A percentile compares a stretch with the other conserved stretches of the same genome.
phyloP scores from a whole-genome alignment of 2,329 filamentous ascomycete genomes.

The Neofusicoccum kwambonambiense region DNA sequence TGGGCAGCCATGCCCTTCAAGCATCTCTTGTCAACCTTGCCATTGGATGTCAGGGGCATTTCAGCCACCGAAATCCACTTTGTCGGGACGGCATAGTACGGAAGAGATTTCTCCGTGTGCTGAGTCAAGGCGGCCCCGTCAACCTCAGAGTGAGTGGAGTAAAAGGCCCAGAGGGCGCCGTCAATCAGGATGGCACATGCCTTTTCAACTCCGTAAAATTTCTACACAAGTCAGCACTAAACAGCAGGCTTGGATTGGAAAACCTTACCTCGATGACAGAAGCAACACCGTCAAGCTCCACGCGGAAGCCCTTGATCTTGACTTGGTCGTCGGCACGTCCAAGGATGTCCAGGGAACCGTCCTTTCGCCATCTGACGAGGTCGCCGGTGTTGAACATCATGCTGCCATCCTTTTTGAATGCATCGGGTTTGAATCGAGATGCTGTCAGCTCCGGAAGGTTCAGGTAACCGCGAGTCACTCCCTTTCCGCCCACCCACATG shows the following conservation, averaged over 20 bases:
- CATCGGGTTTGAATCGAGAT: constrained; percentile 51
- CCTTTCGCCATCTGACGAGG: constrained; percentile 53
- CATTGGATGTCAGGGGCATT: constrained; percentile 55
- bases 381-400: constrained; percentile 63
- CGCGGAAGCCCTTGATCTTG: constrained; percentile 62
- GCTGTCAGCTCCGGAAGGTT: constrained; percentile 53
- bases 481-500: constrained; percentile 59
- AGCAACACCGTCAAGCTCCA: constrained; percentile 60
- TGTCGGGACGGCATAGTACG: constrained; percentile 57
- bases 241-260: neutral
- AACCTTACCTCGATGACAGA: constrained; percentile 15
- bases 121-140: constrained; percentile 37
- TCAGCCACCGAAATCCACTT: constrained; percentile 44
- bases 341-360: constrained; percentile 56
- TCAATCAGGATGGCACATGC: constrained; percentile 51
- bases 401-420: constrained; percentile 53
- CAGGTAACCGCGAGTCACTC: constrained; percentile 57
- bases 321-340: constrained; percentile 62
- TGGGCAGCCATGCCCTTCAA: constrained; percentile 36
- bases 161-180: constrained; percentile 53
- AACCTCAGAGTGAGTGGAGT: constrained; percentile 38
- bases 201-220: constrained; percentile 46
- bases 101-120: constrained; percentile 46
- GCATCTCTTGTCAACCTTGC: constrained; percentile 55
- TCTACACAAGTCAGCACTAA: constrained; percentile 42